Percentiles rank a stretch among this genome's conserved stretches.
phyloP scores from a whole-genome alignment of 345 rosid genomes.

The Nephelium lappaceum region DNA sequence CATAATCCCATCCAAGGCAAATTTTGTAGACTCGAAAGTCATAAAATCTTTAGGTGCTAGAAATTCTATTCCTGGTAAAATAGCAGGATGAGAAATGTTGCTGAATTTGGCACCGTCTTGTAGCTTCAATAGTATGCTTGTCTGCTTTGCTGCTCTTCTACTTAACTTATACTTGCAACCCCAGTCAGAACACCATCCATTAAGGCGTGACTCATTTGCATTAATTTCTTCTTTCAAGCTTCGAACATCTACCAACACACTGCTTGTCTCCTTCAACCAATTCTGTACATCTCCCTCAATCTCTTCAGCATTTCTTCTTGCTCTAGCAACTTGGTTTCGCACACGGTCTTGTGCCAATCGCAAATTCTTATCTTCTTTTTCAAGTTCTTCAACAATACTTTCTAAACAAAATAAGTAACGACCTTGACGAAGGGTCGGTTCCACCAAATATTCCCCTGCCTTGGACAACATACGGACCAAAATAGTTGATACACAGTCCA shows the following conservation, averaged over 20 bases:
- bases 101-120: neutral
- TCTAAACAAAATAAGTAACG: too few relatives aligned
- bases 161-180: neutral
- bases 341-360: neutral
- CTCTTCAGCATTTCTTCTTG: neutral
- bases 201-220: neutral
- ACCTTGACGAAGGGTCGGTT: neutral
- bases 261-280: neutral
- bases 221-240: neutral
- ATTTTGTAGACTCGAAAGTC: neutral
- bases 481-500: too few relatives aligned
- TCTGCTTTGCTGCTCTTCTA: neutral
- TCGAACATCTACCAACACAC: neutral
- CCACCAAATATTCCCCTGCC: neutral
- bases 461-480: neutral
- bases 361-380: neutral
- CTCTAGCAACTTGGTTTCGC: neutral
- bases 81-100: neutral
- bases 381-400: neutral
- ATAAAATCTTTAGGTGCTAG: neutral
- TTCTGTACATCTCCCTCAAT: neutral
- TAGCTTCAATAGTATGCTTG: neutral
- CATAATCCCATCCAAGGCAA: neutral
- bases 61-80: neutral
- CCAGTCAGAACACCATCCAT: neutral